These are phyloP conservation scores for Effrenium voratum DNA, from an alignment of 73 alveolate species.

Conservation along the genomic window DNA sequence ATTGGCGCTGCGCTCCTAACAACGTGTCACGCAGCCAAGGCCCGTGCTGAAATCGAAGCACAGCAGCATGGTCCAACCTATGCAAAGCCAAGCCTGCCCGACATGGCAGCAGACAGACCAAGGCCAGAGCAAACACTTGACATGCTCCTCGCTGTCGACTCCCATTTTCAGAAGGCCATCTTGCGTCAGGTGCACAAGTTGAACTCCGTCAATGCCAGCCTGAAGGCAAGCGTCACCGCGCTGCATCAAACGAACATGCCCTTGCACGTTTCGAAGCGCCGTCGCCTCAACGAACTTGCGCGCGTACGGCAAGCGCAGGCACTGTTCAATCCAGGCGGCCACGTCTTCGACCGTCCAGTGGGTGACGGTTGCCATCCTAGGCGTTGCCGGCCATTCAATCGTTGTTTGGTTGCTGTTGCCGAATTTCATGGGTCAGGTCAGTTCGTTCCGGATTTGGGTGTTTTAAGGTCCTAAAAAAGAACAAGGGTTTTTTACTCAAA, in stretches of 20 bases:
- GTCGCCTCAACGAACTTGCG: not conserved
- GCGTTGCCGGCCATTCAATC: not conserved
- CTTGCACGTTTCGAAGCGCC: not conserved
- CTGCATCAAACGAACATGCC: not conserved
- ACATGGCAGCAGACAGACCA: not conserved
- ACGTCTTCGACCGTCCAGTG: constrained; percentile 58
- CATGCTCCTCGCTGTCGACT: constrained; percentile 41
- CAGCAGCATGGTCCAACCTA: constrained; percentile 25
- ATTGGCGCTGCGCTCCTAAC: not conserved
- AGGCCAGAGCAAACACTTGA: constrained; percentile 10
- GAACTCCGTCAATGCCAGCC: constrained; percentile 53
- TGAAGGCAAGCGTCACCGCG: not conserved
- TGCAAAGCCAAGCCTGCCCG: too few species aligned
- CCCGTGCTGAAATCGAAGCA: not conserved
- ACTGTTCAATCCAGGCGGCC: constrained; percentile 37
- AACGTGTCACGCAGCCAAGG: not conserved
- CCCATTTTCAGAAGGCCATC: constrained; percentile 8
- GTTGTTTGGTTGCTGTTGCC: too few species aligned
- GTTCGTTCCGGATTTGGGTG: too few species aligned
- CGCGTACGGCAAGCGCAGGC: constrained; percentile 12
- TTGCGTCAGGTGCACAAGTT: constrained; percentile 30
- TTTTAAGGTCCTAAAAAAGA: too few species aligned
- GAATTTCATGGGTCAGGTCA: too few species aligned
- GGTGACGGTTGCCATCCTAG: constrained; percentile 20
- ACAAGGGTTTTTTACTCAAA: too few species aligned